These are phyloP conservation scores for Eucalyptus tenuipes DNA, from an alignment of 345 rosid genomes.

Conservation along the genomic window DNA sequence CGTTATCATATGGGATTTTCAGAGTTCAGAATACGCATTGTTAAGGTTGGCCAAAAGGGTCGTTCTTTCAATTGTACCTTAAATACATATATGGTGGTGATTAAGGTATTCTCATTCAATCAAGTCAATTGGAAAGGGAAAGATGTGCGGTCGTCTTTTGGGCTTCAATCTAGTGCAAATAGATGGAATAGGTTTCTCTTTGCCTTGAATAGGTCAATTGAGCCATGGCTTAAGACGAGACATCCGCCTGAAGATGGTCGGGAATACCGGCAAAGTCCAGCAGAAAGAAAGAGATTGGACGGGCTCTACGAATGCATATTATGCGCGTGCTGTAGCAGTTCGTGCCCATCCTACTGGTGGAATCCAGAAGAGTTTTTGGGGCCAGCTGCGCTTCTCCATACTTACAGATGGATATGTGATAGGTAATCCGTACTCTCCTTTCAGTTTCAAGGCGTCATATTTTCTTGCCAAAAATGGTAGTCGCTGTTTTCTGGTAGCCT, in stretches of 20 bases:
- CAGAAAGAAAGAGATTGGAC: conserved; percentile 45
- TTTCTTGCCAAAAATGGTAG: neutral
- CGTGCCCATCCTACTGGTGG: conserved; percentile 74
- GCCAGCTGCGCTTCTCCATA: conserved; percentile 56
- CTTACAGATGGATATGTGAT: conserved; percentile 48
- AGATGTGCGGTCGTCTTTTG: neutral
- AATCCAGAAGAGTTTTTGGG: conserved; percentile 59
- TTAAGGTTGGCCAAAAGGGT: neutral
- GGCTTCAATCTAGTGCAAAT: neutral
- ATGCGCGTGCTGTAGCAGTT: conserved; percentile 58
- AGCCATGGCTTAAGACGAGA: conserved; percentile 61
- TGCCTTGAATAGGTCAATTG: conserved; percentile 23
- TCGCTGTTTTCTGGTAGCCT: neutral
- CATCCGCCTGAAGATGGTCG: conserved; percentile 18
- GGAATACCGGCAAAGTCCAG: conserved; percentile 41
- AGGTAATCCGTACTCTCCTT: conserved; percentile 8
- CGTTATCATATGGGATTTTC: neutral
- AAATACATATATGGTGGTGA: neutral
- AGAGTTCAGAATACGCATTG: neutral
- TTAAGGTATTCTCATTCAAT: neutral
- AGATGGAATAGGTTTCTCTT: neutral
- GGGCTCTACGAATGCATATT: conserved; percentile 65
- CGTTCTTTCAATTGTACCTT: neutral
- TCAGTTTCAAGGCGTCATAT: neutral
- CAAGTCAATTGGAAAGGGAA: neutral